Evolutionary conservation across 1,284 basidiomycete genomes (phyloP).

Genomic region (Pseudozyma thailandica): DNA sequence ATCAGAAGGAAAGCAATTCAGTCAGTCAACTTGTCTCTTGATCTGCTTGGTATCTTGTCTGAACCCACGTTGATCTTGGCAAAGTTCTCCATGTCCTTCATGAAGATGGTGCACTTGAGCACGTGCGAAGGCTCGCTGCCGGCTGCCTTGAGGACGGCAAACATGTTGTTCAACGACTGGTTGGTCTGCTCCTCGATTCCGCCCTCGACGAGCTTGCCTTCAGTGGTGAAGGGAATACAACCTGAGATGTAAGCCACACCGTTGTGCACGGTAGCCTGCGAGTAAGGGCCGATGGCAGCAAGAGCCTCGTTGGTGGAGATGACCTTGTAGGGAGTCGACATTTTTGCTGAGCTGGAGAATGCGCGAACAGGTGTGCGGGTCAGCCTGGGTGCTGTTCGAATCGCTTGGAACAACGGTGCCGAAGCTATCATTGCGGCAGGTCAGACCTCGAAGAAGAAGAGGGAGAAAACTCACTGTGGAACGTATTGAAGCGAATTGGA

Average conservation of each 20-base stretch:
- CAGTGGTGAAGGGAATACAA: conserved; percentile 85
- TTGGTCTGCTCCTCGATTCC: conserved; percentile 85
- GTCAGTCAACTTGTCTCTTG: not conserved
- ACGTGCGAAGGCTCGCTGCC: conserved; percentile 70
- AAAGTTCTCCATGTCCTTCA: conserved; percentile 93
- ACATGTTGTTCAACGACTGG: conserved; percentile 87
- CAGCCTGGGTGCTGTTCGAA: not conserved
- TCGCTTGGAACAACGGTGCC: not conserved
- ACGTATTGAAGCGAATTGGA: not conserved
- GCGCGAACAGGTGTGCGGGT: not conserved
- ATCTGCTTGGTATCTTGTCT: not conserved
- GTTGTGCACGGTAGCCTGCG: conserved; percentile 80
- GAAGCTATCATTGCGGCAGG: no score
- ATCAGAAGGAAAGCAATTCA: not conserved
- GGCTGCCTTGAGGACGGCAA: conserved; percentile 82
- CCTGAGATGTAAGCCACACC: conserved; percentile 90
- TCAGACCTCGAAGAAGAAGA: not conserved
- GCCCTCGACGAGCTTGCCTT: conserved; percentile 77
- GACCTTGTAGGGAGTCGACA: conserved; percentile 60
- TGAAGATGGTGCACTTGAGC: conserved; percentile 75
- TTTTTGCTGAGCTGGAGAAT: conserved; percentile 11
- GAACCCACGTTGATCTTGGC: conserved; percentile 77
- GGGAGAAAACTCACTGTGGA: not conserved
- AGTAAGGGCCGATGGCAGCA: conserved; percentile 67
- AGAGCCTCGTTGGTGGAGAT: conserved; percentile 63